A percentile compares a stretch with the other conserved stretches of the same genome.
These are phyloP conservation scores for Acacia crassicarpa DNA, from an alignment of 306 rosid species.

Conservation along the genomic window DNA sequence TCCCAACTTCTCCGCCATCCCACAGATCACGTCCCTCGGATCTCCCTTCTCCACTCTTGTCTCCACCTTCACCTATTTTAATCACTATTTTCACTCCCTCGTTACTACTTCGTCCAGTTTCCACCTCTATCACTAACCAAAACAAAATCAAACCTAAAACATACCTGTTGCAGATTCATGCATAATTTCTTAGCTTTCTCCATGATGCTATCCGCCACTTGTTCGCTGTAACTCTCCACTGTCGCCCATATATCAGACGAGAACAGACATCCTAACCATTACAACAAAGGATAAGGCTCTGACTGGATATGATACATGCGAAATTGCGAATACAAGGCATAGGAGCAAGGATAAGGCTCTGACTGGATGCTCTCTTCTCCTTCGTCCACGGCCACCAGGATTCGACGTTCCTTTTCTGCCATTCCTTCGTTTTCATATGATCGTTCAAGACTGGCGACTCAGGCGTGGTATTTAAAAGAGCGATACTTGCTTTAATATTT, in stretches of 20 bases:
- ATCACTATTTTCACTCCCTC: background rate
- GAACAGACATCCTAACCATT: constrained; percentile 65
- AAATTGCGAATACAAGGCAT: background rate
- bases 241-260: constrained; percentile 58
- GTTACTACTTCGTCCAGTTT: background rate
- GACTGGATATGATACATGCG: background rate
- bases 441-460: background rate
- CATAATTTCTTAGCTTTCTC: constrained; percentile 71
- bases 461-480: background rate
- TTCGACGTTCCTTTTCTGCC: constrained; percentile 59
- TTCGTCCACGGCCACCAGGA: constrained; percentile 84
- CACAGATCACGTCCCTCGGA: constrained; percentile 82
- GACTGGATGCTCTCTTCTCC: constrained; percentile 98
- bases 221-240: constrained; percentile 54
- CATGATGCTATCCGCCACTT: constrained; percentile 53
- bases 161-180: constrained; percentile 49
- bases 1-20: constrained; percentile 56
- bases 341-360: too few relatives aligned
- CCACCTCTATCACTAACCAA: background rate
- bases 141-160: background rate
- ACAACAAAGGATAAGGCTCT: background rate
- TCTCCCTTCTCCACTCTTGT: constrained; percentile 66
- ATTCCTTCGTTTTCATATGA: constrained; percentile 24
- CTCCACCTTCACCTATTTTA: constrained; percentile 57
- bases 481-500: background rate